Evolutionary conservation across 768 basidiomycete genomes (phyloP), one percentile per base, ranked within the genome.

Genomic region (Phylloporus sp.): DNA sequence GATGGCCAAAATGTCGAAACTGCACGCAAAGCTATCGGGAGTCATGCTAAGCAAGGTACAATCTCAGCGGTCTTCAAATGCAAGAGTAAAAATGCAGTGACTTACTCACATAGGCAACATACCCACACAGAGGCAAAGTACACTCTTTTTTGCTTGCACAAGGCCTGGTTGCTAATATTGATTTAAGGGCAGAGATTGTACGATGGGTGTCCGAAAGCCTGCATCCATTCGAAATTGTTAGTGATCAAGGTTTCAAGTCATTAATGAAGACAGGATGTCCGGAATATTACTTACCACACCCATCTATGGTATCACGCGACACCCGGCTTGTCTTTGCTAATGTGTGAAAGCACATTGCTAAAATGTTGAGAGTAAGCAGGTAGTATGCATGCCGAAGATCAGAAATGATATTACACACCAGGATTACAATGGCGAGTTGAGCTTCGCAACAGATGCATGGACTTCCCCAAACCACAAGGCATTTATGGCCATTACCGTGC

Each of bases 251-350:
- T 8, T 50, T 50, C 18, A 11, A 36, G 15, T 15, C 1, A 0
- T 36, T 50, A 16, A 50, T 50, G 35, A 50, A 50, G 15, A 50
- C 42, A 5, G 44, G 23, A 5, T 6, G 29, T 2, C 39, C 23
- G 0, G 29, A 46, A 10, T 45, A 41, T 32, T 51, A 51, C 29
- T 13, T 45, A 45, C 29, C 36, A 3, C 2, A 32, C 4, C 54
- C 58, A 2, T 23, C 50, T 0, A 76, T 70, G 0, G 66, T 77
- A 1, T 64, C 65, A 0, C 55, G 60, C 2, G 71, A 76, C 46
- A 49, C 72, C 0, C 57, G 5, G 7, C 24, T 55, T 1, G 60
- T 72, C 0, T 77, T 73, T 52, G 50, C 20, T 3, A 24, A 43
- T 7, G 53, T 52, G 11, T 31, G 54, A 0, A 26, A 60, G 15